phyloP scores from a whole-genome alignment of 768 basidiomycete species.

The Phlebiopsis gigantea region DNA sequence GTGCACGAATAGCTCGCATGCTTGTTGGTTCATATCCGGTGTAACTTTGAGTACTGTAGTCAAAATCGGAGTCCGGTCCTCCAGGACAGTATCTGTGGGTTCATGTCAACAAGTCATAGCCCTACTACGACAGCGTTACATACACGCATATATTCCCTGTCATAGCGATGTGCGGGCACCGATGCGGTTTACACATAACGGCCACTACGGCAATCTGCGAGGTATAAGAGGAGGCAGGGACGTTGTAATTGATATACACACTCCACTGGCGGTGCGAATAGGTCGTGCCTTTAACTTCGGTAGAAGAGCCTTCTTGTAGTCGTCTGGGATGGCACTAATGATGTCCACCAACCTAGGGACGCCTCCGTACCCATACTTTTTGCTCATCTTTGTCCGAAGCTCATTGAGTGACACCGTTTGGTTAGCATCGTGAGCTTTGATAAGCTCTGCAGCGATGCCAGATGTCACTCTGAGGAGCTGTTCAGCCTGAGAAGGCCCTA shows the following conservation, averaged over 20 bases:
- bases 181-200: conserved; percentile 99
- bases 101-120: conserved; percentile 23
- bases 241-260: conserved; percentile 33
- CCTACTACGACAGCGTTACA: conserved; percentile 23
- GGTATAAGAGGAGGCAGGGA: neutral
- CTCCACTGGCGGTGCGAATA: conserved; percentile 94
- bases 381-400: conserved; percentile 81
- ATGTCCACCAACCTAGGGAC: conserved; percentile 95
- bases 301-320: conserved; percentile 87
- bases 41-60: conserved; percentile 97
- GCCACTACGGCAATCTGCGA: conserved; percentile 93
- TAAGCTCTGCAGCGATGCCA: conserved; percentile 91
- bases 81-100: conserved; percentile 76
- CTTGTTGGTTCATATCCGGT: conserved; percentile 96
- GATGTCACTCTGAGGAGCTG: conserved; percentile 86
- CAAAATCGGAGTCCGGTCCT: conserved; percentile 98
- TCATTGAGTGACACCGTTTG: conserved; percentile 82
- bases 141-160: conserved; percentile 98
- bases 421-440: conserved; percentile 78
- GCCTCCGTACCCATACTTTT: conserved; percentile 81
- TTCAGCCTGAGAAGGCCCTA: conserved; percentile 87
- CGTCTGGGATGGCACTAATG: conserved; percentile 96
- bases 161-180: conserved; percentile 99
- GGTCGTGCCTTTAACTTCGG: conserved; percentile 91
- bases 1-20: conserved; percentile 96